These are phyloP conservation scores for Lachancea meyersii DNA, from an alignment of 805 yeast species.

Conservation along the genomic window DNA sequence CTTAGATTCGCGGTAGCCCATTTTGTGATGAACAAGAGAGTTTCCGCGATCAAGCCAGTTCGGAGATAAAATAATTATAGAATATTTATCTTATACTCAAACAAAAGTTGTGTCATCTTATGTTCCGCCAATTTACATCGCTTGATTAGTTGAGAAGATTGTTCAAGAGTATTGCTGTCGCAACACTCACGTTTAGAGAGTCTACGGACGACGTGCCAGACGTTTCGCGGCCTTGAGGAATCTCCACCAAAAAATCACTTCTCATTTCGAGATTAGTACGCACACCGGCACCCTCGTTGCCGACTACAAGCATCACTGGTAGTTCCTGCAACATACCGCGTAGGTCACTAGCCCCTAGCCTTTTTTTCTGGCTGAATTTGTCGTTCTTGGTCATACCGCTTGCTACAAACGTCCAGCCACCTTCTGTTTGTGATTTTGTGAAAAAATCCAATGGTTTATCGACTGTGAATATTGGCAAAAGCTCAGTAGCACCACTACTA, in stretches of 20 bases:
- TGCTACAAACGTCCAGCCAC: conserved; percentile 70
- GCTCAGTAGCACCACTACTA: conserved; percentile 79
- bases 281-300: conserved; percentile 82
- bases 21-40: no score
- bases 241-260: conserved; percentile 43
- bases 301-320: conserved; percentile 70
- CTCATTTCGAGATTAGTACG: conserved; percentile 56
- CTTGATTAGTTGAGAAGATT: conserved; percentile 16
- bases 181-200: conserved; percentile 85
- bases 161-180: conserved; percentile 62
- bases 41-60: background rate
- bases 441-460: conserved; percentile 59
- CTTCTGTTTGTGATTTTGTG: conserved; percentile 41
- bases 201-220: conserved; percentile 41
- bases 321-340: conserved; percentile 37
- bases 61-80: background rate
- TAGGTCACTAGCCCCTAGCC: conserved; percentile 40
- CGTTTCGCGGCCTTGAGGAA: conserved; percentile 23
- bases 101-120: background rate
- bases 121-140: background rate
- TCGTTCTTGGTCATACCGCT: conserved; percentile 41
- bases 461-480: conserved; percentile 53
- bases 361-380: conserved; percentile 32
- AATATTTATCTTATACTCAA: background rate
- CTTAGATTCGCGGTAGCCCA: no score